A percentile compares a stretch with the other conserved stretches of the same genome.
Evolutionary conservation across 192 early-diverging fungal species (phyloP).

Genomic region (Radiomyces spectabilis): DNA sequence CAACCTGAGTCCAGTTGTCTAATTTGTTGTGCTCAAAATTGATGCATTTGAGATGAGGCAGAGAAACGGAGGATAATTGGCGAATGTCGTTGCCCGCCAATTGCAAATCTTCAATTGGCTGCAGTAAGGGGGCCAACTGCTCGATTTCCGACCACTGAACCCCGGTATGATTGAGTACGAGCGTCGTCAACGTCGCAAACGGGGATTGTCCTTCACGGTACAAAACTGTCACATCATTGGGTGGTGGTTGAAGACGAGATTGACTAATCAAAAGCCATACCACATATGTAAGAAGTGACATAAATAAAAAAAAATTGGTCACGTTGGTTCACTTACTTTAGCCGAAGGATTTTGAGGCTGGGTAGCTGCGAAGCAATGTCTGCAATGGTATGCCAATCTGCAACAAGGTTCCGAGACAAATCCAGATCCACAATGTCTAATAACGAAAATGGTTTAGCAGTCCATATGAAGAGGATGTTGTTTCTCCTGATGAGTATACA

Average conservation of each 20-base stretch:
- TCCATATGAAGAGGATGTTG: neutral
- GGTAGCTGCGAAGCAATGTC: slow-evolving; percentile 34
- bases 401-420: slow-evolving; percentile 44
- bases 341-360: slow-evolving; percentile 31
- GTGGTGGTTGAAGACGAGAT: slow-evolving; percentile 6
- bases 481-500: neutral
- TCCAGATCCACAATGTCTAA: slow-evolving; percentile 46
- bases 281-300: too few relatives aligned
- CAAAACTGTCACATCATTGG: neutral
- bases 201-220: neutral
- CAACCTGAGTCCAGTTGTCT: slow-evolving; percentile 34
- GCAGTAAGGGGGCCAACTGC: slow-evolving; percentile 29
- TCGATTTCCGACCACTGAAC: slow-evolving; percentile 31
- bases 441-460: neutral
- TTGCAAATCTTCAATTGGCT: slow-evolving; percentile 41
- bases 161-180: slow-evolving; percentile 24
- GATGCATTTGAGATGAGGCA: slow-evolving; percentile 32
- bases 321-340: slow-evolving; percentile 30
- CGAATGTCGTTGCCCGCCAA: slow-evolving; percentile 33
- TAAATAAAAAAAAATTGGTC: neutral
- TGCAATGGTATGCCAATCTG: slow-evolving; percentile 39
- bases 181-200: slow-evolving; percentile 19
- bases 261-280: too few relatives aligned
- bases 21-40: slow-evolving; percentile 44
- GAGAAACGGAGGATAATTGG: neutral